These are phyloP conservation scores for Lichtheimia ramosa DNA, from an alignment of 371 early-diverging fungal species.

Conservation along the genomic window DNA sequence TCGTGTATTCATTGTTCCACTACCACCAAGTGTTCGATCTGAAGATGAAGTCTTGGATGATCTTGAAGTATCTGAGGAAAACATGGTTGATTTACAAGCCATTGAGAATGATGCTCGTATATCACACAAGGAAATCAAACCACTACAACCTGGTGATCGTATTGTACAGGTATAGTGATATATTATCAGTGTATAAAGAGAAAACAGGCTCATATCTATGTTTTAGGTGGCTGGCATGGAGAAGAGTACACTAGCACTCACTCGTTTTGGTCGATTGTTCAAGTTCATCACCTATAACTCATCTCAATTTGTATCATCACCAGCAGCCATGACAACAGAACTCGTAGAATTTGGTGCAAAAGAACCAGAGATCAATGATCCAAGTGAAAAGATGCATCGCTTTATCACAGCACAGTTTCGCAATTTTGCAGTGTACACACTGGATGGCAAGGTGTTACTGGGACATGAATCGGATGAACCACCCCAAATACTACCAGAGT, in stretches of 20 bases:
- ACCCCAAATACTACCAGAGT: constrained; percentile 5
- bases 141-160: constrained; percentile 6
- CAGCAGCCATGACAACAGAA: constrained; percentile 13
- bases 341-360: constrained; percentile 11
- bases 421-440: constrained; percentile 23
- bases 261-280: constrained; percentile 19
- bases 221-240: constrained; percentile 16
- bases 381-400: constrained; percentile 6
- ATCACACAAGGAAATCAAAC: background rate
- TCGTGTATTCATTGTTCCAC: constrained; percentile 20
- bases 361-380: constrained; percentile 7
- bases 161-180: constrained; percentile 9
- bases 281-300: background rate
- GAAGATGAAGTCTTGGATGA: background rate
- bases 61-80: background rate
- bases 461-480: constrained; percentile 9
- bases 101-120: background rate
- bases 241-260: constrained; percentile 15
- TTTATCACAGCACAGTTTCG: constrained; percentile 19
- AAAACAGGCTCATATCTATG: background rate
- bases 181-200: background rate
- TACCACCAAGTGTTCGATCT: constrained; percentile 13
- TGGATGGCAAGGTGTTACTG: constrained; percentile 15
- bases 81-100: background rate
- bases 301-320: background rate